Evolutionary conservation across 1,284 basidiomycete species (phyloP).

Genomic region (Thelephora terrestris): DNA sequence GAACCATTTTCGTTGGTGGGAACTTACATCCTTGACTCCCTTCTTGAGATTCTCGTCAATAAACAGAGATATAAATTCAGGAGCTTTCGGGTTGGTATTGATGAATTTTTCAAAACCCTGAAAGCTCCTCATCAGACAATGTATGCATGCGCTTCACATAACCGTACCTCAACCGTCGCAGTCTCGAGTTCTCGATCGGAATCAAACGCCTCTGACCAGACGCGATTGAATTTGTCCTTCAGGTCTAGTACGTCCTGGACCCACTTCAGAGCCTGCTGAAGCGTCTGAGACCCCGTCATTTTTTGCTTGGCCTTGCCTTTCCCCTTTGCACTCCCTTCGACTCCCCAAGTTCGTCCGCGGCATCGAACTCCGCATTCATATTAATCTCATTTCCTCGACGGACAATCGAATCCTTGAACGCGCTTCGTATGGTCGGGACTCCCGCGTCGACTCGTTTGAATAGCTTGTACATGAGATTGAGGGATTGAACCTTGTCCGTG

Average conservation of each 20-base stretch:
- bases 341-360: constrained; percentile 24
- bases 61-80: constrained; percentile 94
- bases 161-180: constrained; percentile 74
- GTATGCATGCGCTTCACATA: constrained; percentile 2
- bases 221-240: constrained; percentile 82
- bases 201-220: constrained; percentile 67
- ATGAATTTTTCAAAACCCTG: constrained; percentile 93
- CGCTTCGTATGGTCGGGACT: constrained; percentile 52
- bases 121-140: not conserved
- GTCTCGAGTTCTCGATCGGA: constrained; percentile 77
- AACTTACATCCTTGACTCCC: constrained; percentile 84
- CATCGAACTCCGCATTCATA: constrained; percentile 24
- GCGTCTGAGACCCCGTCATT: constrained; percentile 33
- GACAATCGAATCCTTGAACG: constrained; percentile 70
- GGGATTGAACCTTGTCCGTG: constrained; percentile 65
- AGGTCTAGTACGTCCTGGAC: constrained; percentile 87
- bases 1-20: not conserved
- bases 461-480: constrained; percentile 75
- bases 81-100: constrained; percentile 80
- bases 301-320: constrained; percentile 48
- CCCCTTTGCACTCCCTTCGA: constrained; percentile 33
- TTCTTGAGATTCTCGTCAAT: constrained; percentile 97
- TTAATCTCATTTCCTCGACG: constrained; percentile 81
- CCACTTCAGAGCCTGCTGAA: constrained; percentile 76
- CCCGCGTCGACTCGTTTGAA: constrained; percentile 69